Evolutionary conservation across 1,284 basidiomycete species (phyloP), one percentile per base, ranked within the genome.

Genomic region (Baeospora myosura): DNA sequence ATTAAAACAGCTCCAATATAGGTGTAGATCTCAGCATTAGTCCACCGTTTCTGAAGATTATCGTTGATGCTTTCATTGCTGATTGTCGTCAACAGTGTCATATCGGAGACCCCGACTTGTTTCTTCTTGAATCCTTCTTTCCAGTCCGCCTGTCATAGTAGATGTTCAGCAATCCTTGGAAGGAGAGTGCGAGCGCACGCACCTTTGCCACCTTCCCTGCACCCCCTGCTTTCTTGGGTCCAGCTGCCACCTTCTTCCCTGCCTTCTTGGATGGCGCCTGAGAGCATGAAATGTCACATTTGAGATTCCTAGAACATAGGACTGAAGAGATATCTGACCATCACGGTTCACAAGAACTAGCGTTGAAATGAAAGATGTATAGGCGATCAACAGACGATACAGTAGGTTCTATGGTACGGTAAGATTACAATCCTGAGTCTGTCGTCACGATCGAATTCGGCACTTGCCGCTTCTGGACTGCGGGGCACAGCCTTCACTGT

Each of bases 61-160:
- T 97, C 92, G 63, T 98, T 98, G 75, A 99, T 84, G 53, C 86
- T 86, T 58, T 98, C 95, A 64, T 99, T 97, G 61, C 90, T 94
- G 69, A 98, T 96, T 40, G 92, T 96, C 41, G 89, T 89, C 48
- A 99, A 72, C 48, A 99, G 69, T 6, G 96, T 99, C 96, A 98
- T 98, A 69, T 99, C 96, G 41, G 91, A 85, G 44, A 99, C 95
- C 46, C 96, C 96, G 44, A 94, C 90, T 64, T 88, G 81, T 67
- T 95, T 94, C 80, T 95, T 96, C 81, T 91, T 93, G 74, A 96
- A 95, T 12, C 91, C 90, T 58, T 96, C 93, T 61, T 93, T 93
- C 93, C 93, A 97, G 61, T 96, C 93, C 42, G 93, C 93, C 91
- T 96, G 44, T 33, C 24, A 38, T n/a, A 8, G 21, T n/a, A 38